Percentiles rank a stretch among this genome's conserved stretches.
Conservation (phyloP, 495 filamentous ascomycete genomes). For the Hypoxylon perforatum region DNA sequence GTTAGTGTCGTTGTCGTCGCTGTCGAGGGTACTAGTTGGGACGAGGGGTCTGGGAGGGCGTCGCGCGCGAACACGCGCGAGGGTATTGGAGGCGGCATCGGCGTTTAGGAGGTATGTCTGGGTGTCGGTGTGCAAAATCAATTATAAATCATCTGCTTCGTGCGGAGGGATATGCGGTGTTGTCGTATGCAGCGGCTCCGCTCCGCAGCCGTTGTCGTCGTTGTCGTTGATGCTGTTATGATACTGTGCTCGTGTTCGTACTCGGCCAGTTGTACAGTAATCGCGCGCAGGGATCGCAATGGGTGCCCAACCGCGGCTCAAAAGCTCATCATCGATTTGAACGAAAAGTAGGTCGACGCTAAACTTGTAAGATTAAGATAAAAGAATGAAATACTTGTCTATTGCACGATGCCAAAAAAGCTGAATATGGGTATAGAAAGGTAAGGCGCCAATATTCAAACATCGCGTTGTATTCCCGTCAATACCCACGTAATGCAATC, state of each 20-base stretch:
- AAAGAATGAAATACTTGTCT: slow-evolving; percentile 16
- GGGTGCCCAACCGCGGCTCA: background rate
- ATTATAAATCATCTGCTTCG: background rate
- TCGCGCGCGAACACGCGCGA: slow-evolving; percentile 30
- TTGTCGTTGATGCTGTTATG: background rate
- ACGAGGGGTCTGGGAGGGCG: slow-evolving; percentile 12
- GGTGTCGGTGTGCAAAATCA: slow-evolving; percentile 5
- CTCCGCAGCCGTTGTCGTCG: background rate
- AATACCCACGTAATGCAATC: slow-evolving; percentile 24
- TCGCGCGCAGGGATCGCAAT: slow-evolving; percentile 16
- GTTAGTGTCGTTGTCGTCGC: slow-evolving; percentile 4
- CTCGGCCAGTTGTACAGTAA: slow-evolving; percentile 13
- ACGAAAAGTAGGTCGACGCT: background rate
- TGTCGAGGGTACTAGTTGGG: background rate
- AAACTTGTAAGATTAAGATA: background rate
- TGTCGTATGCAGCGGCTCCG: background rate
- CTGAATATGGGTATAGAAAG: slow-evolving; percentile 6
- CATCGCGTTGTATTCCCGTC: slow-evolving; percentile 32
- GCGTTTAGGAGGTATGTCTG: background rate
- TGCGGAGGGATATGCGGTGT: background rate
- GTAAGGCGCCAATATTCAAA: slow-evolving; percentile 31
- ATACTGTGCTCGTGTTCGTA: slow-evolving; percentile 4
- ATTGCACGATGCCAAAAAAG: slow-evolving; percentile 29
- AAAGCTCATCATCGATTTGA: slow-evolving; percentile 14
- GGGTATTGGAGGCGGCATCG: slow-evolving; percentile 24